Base-by-base conservation (phyloP, 177 flowering plant genomes). In the Vitis hybrid region DNA sequence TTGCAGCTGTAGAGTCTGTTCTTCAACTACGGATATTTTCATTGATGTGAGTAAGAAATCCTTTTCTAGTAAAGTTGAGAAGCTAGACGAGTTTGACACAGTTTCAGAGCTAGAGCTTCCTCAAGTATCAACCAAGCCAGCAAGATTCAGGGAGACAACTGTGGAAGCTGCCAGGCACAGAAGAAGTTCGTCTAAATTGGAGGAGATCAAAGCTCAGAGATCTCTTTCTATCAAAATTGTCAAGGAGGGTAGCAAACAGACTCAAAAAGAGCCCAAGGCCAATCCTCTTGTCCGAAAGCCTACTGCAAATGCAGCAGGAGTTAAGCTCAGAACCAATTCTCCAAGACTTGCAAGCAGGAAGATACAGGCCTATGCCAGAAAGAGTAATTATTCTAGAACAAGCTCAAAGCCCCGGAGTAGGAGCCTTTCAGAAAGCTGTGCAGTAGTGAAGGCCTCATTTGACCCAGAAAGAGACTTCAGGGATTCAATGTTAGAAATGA, bases 401-500 rank as follows among this genome's bases (percentile, higher is more conserved):
- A 40, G 56, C 27, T 40, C 30, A 11, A 66, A 11, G 14, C 4
- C 58, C 2, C 63, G 48, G 65, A 84, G 51, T 18, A 72, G 50
- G 60, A 64, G 72, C 54, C 21, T 79, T 24, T 61, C 77, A 2
- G 81, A 80, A 46, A 79, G 83, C 57, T 72, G 82, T 58, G 84
- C 83, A 5, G 71, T 84, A 9, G 86, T 81, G 14, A 82, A 84
- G 66, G 64, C 80, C 2, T 82, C 89, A 1, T 11, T 72, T 49
- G 83, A 86, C 65, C 89, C 87, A 0, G 71, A 86, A 52, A 79
- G 68, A 14, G 89, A 86, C 67, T 86, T 86, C 78, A 75, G 69
- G 70, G 86, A 86, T 0, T 86, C 89, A 15, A 86, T 84, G 87
- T 40, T 78, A 66, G 82, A 81, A 65, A 84, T 84, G 87, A 80